phyloP scores from a whole-genome alignment of 2,329 filamentous ascomycete genomes.

The Aspergillus fijiensis region DNA sequence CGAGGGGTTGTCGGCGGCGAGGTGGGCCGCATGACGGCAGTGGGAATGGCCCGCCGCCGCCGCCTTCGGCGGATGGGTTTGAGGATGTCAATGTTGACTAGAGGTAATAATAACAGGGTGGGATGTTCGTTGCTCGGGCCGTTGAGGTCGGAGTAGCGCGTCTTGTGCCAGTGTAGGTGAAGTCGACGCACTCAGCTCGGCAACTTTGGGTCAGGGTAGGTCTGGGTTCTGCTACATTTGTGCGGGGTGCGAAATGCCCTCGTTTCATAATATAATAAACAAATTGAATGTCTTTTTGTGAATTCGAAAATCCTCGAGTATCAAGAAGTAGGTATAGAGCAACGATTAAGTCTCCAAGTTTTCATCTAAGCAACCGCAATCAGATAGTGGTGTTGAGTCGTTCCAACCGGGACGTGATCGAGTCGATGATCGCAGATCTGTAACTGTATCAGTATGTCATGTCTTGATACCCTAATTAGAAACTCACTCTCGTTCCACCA shows the following conservation, averaged over 20 bases:
- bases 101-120: no score
- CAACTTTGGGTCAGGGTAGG: neutral
- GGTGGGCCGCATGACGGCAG: no score
- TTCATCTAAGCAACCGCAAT: neutral
- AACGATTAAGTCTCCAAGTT: neutral
- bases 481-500: slow-evolving; percentile 51
- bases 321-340: neutral
- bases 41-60: no score
- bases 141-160: no score
- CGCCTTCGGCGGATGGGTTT: no score
- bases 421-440: slow-evolving; percentile 46
- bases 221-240: neutral
- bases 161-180: no score
- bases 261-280: neutral
- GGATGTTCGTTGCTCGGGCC: no score
- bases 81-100: no score
- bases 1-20: no score
- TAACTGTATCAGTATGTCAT: neutral
- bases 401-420: slow-evolving; percentile 43
- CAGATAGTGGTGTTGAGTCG: slow-evolving; percentile 39
- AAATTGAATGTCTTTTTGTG: neutral
- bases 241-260: neutral
- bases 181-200: no score
- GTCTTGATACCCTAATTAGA: neutral
- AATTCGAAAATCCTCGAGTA: neutral